Conservation (phyloP, 148 eudicot species). For the Camellia granthamiana region DNA sequence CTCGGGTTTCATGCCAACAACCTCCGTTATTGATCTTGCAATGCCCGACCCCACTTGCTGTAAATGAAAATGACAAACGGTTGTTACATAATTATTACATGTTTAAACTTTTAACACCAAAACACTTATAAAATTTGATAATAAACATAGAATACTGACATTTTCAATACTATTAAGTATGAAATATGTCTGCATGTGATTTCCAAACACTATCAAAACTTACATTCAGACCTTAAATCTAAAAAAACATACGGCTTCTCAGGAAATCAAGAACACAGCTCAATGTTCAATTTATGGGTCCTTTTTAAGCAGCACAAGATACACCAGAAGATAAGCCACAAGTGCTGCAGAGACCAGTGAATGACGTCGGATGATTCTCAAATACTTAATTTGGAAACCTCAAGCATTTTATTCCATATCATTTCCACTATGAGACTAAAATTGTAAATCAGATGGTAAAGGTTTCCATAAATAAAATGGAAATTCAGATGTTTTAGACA, state of each 20-base stretch:
- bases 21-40: slow-evolving; percentile 89
- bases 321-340: not conserved
- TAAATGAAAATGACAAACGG: slow-evolving; percentile 12
- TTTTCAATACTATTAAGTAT: not conserved
- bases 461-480: not conserved
- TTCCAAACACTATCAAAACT: not conserved
- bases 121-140: not conserved
- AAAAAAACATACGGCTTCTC: not conserved
- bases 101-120: not conserved
- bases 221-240: not conserved
- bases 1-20: slow-evolving; percentile 84
- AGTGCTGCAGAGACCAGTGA: not conserved
- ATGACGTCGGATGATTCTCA: no score
- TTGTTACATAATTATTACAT: not conserved
- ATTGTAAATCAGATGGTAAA: not conserved
- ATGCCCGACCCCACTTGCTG: slow-evolving; percentile 90
- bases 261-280: not conserved
- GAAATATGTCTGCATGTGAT: not conserved
- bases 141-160: not conserved
- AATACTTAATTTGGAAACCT: no score
- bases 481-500: not conserved
- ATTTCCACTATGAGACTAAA: not conserved
- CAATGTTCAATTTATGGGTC: not conserved
- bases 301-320: not conserved
- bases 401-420: no score